Percentiles rank a stretch among this genome's conserved stretches.
phyloP scores from a whole-genome alignment of 208 protist genomes.

The Leishmania mexicana region DNA sequence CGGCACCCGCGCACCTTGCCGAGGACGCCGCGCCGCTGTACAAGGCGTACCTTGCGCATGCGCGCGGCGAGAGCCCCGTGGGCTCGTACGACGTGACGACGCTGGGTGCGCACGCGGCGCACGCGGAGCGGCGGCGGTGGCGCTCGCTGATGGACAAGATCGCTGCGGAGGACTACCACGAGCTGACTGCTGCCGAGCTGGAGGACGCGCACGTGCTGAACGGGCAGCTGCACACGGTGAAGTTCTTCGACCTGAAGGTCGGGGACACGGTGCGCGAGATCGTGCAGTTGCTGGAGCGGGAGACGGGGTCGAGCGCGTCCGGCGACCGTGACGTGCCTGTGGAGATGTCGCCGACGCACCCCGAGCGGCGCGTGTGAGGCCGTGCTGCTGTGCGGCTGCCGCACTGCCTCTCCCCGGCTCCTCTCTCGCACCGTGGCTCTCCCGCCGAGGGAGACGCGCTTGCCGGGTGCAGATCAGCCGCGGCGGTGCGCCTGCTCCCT shows the following conservation, averaged over 20 bases:
- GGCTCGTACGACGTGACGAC: constrained; percentile 67
- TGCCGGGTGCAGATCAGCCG: not conserved
- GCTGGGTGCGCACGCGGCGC: constrained; percentile 40
- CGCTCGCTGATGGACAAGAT: constrained; percentile 80
- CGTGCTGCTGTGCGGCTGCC: not conserved
- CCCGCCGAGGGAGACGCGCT: not conserved
- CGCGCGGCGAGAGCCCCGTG: constrained; percentile 49
- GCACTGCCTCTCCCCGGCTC: not conserved
- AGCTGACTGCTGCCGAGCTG: constrained; percentile 57
- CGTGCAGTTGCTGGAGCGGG: constrained; percentile 62
- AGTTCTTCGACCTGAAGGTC: constrained; percentile 88
- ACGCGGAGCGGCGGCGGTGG: constrained; percentile 71
- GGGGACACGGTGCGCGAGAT: constrained; percentile 85
- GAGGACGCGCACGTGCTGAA: constrained; percentile 68
- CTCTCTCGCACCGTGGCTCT: not conserved
- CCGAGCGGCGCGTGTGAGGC: constrained; percentile 67
- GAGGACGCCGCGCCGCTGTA: constrained; percentile 66
- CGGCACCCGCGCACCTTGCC: constrained; percentile 3
- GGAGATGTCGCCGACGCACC: constrained; percentile 68
- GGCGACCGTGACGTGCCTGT: constrained; percentile 53
- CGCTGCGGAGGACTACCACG: constrained; percentile 72
- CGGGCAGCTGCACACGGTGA: constrained; percentile 83
- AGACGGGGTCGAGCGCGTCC: constrained; percentile 47
- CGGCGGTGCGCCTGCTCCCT: not conserved
- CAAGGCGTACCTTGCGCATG: constrained; percentile 67